Conservation (phyloP, 768 basidiomycete genomes). For the Dentipellis sp. region DNA sequence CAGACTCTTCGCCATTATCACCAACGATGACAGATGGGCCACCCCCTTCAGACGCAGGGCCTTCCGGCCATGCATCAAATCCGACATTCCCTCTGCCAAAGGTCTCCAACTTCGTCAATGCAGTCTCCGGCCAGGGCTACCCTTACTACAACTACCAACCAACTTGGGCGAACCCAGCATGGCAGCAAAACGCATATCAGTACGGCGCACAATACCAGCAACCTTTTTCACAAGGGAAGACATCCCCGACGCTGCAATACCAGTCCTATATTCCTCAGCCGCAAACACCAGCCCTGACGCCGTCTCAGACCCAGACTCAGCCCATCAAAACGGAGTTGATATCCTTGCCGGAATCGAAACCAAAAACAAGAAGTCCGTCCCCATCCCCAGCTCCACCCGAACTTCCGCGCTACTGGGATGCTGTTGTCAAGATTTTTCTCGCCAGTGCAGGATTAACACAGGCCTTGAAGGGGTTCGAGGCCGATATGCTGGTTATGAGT, state of each 20-base stretch:
- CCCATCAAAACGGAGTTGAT: background rate
- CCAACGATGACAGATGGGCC: constrained; percentile 7
- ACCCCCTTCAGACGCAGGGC: constrained; percentile 7
- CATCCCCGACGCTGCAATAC: constrained; percentile 6
- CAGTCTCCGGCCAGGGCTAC: constrained; percentile 8
- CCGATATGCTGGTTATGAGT: constrained; percentile 22
- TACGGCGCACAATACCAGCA: constrained; percentile 13
- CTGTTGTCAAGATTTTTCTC: constrained; percentile 12
- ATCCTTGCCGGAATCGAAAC: background rate
- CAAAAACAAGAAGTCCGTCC: constrained; percentile 1
- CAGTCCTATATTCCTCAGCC: constrained; percentile 6
- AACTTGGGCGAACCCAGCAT: constrained; percentile 14
- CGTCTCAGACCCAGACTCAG: background rate
- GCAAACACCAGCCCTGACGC: background rate
- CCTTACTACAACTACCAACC: constrained; percentile 18
- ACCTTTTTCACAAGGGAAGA: background rate
- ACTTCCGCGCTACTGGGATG: constrained; percentile 15
- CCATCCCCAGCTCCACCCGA: constrained; percentile 12
- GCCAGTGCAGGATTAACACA: constrained; percentile 17
- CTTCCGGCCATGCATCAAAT: constrained; percentile 3
- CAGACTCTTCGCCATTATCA: background rate
- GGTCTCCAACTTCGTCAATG: background rate
- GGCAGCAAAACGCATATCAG: constrained; percentile 11
- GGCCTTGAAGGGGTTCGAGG: constrained; percentile 17
- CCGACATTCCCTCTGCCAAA: background rate